Evolutionary conservation across 2,329 filamentous ascomycete genomes (phyloP).

Genomic region (Elsinoe australis): DNA sequence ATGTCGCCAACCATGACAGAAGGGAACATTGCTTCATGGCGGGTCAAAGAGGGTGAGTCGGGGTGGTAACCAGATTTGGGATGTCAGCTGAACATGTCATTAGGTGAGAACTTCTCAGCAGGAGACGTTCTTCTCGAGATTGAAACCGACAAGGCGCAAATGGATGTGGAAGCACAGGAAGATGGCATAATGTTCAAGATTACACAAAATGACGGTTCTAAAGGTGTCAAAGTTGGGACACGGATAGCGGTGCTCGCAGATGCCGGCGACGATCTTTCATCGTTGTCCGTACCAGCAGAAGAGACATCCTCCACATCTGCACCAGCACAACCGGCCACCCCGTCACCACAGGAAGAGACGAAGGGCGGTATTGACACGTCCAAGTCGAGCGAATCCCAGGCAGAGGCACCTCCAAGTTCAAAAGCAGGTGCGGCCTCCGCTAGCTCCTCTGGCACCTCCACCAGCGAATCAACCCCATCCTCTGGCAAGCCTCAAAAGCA

Average conservation of each 20-base stretch:
- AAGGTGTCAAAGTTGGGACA: slow-evolving; percentile 67
- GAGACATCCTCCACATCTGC: slow-evolving; percentile 41
- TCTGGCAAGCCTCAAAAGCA: slow-evolving; percentile 54
- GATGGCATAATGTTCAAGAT: slow-evolving; percentile 84
- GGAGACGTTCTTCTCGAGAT: slow-evolving; percentile 87
- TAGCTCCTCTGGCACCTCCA: neutral
- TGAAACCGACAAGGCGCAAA: slow-evolving; percentile 88
- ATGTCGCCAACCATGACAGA: slow-evolving; percentile 91
- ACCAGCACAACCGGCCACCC: slow-evolving; percentile 28
- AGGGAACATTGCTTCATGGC: slow-evolving; percentile 79
- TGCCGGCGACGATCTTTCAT: slow-evolving; percentile 66
- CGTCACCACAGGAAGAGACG: slow-evolving; percentile 23
- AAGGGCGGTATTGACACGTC: slow-evolving; percentile 21
- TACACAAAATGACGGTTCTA: slow-evolving; percentile 62
- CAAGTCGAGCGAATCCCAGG: slow-evolving; percentile 21
- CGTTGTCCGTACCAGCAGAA: slow-evolving; percentile 68
- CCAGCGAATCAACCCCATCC: slow-evolving; percentile 19
- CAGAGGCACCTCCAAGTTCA: slow-evolving; percentile 25
- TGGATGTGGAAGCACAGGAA: slow-evolving; percentile 91
- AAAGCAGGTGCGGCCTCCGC: slow-evolving; percentile 22
- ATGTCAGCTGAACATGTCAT: slow-evolving; percentile 22
- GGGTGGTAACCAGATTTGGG: too few species aligned
- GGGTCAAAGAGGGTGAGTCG: slow-evolving; percentile 63
- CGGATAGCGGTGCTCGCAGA: slow-evolving; percentile 81
- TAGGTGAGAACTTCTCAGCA: slow-evolving; percentile 65